Evolutionary conservation across 148 eudicot species (phyloP).

Genomic region (Amaranthus hypochondriacus): DNA sequence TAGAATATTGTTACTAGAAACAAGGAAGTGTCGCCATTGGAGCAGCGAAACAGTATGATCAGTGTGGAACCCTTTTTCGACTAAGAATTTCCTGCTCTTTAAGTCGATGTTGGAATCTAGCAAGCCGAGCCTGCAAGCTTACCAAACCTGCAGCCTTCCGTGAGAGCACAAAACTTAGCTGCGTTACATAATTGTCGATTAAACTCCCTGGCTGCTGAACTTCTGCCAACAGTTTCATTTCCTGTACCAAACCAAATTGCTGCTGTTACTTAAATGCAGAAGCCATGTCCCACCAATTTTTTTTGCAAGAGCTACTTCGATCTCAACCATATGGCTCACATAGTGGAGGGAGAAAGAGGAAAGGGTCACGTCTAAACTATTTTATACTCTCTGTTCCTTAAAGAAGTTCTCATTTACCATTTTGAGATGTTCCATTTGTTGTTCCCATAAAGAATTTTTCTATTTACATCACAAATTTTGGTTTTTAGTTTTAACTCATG

Average conservation of each 20-base stretch:
- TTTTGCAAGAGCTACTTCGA: too few relatives aligned
- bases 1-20: background rate
- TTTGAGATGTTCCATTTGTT: too few relatives aligned
- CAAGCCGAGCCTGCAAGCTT: slow-evolving; percentile 94
- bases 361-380: too few relatives aligned
- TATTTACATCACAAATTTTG: too few relatives aligned
- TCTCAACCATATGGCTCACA: too few relatives aligned
- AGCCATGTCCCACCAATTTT: too few relatives aligned
- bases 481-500: too few relatives aligned
- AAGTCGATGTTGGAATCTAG: slow-evolving; percentile 93
- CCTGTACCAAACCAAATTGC: slow-evolving; percentile 43
- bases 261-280: background rate
- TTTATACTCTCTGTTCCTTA: too few relatives aligned
- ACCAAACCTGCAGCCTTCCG: slow-evolving; percentile 96
- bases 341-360: too few relatives aligned
- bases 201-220: slow-evolving; percentile 96
- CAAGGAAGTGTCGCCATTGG: too few relatives aligned
- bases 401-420: too few relatives aligned
- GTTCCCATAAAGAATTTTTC: too few relatives aligned
- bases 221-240: slow-evolving; percentile 98
- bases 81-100: slow-evolving; percentile 97
- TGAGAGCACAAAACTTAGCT: slow-evolving; percentile 90
- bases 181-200: slow-evolving; percentile 90
- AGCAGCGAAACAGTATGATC: slow-evolving; percentile 10
- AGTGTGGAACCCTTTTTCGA: slow-evolving; percentile 74